Conservation (phyloP, 2,329 filamentous ascomycete species). For the Alternaria metachromatica region DNA sequence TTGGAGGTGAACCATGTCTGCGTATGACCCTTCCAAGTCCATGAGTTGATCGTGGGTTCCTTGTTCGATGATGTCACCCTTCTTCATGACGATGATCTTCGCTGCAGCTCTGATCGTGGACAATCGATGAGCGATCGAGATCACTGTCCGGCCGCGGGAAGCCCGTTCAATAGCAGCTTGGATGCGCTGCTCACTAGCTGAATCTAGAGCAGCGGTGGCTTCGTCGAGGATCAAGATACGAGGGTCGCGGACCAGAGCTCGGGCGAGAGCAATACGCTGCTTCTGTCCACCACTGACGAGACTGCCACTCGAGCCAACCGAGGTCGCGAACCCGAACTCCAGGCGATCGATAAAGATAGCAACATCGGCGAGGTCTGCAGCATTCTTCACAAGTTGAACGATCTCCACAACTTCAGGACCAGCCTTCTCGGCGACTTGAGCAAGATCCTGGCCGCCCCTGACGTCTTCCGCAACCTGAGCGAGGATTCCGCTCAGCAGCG, state of each 20-base stretch:
- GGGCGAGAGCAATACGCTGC: constrained; percentile 65
- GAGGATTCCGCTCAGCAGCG: constrained; percentile 59
- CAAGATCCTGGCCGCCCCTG: constrained; percentile 59
- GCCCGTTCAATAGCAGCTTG: constrained; percentile 51
- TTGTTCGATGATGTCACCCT: constrained; percentile 46
- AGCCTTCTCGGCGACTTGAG: constrained; percentile 17
- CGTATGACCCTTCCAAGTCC: constrained; percentile 52
- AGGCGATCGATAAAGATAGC: constrained; percentile 61
- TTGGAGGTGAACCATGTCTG: constrained; percentile 59
- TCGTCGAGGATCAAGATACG: constrained; percentile 67
- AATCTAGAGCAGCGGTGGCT: constrained; percentile 67
- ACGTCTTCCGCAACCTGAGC: constrained; percentile 60
- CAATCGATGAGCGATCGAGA: constrained; percentile 49
- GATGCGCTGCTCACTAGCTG: constrained; percentile 63
- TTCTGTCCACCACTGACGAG: constrained; percentile 65
- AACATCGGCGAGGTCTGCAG: constrained; percentile 66
- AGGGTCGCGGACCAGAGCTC: constrained; percentile 63
- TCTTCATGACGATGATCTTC: constrained; percentile 50
- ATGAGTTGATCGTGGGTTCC: constrained; percentile 45
- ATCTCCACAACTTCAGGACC: constrained; percentile 52
- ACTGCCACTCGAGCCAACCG: constrained; percentile 61
- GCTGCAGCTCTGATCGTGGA: constrained; percentile 47
- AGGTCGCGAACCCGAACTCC: constrained; percentile 56
- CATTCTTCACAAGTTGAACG: constrained; percentile 56
- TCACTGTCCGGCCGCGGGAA: constrained; percentile 44